A percentile compares a stretch with the other conserved stretches of the same genome.
These are phyloP conservation scores for Linnemannia elongata DNA, from an alignment of 192 early-diverging fungal species.

Conservation along the genomic window DNA sequence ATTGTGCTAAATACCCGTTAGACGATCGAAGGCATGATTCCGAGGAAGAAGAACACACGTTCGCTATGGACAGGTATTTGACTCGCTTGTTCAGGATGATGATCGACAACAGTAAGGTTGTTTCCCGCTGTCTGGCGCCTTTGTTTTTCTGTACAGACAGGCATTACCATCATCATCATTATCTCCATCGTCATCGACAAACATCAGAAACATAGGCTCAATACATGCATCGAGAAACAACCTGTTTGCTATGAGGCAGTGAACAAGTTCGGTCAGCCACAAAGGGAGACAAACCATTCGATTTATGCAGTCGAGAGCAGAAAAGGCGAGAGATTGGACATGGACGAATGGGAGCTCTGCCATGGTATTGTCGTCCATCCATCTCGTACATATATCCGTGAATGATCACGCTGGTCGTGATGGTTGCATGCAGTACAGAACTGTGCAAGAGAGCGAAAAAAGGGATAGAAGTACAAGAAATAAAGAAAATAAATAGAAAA, in stretches of 20 bases:
- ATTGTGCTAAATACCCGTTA: background rate
- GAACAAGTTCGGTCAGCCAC: background rate
- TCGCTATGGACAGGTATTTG: background rate
- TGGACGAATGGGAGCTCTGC: conserved; percentile 1
- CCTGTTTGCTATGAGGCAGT: background rate
- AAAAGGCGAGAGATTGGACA: background rate
- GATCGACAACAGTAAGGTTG: background rate
- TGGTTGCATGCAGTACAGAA: background rate
- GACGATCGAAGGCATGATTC: too few relatives aligned
- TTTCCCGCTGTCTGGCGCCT: background rate
- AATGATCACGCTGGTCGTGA: background rate
- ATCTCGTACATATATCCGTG: background rate
- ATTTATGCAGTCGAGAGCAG: background rate
- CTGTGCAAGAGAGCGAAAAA: background rate
- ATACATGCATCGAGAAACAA: background rate
- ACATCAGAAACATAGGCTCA: background rate
- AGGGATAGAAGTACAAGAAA: background rate
- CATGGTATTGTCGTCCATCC: background rate
- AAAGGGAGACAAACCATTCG: background rate
- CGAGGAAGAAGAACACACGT: background rate
- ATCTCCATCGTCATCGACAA: background rate
- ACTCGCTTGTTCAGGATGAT: background rate
- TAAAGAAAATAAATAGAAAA: background rate
- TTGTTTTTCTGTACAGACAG: too few relatives aligned
- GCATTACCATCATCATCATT: background rate